phyloP scores from a whole-genome alignment of 164 flowering plant species.

The Cinnamomum micranthum region DNA sequence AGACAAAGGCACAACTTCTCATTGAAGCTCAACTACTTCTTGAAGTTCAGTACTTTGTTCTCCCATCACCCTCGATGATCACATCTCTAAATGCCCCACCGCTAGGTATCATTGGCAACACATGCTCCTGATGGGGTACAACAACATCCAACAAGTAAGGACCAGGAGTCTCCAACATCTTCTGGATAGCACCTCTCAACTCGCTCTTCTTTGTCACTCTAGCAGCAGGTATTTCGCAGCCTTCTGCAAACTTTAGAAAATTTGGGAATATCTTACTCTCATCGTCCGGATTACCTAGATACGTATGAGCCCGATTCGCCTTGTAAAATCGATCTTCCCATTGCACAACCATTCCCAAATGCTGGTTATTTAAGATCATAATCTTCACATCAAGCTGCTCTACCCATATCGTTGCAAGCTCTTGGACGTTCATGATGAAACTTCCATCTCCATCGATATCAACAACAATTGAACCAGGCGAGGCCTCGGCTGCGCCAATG shows the following conservation, averaged over 20 bases:
- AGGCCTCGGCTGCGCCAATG: constrained; percentile 13
- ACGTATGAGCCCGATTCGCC: constrained; percentile 68
- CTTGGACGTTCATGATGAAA: constrained; percentile 19
- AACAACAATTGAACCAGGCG: constrained; percentile 10
- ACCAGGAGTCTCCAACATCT: constrained; percentile 70
- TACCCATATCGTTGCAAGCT: constrained; percentile 11
- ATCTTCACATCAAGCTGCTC: constrained; percentile 17
- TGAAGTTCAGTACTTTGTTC: constrained; percentile 32
- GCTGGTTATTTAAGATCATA: constrained; percentile 20
- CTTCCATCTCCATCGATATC: constrained; percentile 22
- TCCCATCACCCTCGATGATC: constrained; percentile 64
- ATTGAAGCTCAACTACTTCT: no score
- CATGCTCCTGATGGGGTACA: constrained; percentile 80
- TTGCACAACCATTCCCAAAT: constrained; percentile 23
- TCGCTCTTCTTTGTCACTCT: constrained; percentile 50
- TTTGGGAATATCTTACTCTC: constrained; percentile 57
- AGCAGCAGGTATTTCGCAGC: constrained; percentile 58
- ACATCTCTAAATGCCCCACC: constrained; percentile 67
- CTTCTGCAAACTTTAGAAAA: constrained; percentile 63
- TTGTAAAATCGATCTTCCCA: constrained; percentile 65
- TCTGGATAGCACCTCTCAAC: constrained; percentile 50
- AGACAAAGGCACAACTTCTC: no score
- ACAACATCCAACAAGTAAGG: constrained; percentile 68
- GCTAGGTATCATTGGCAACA: constrained; percentile 71
- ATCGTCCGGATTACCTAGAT: constrained; percentile 55